Conservation (phyloP, 805 yeast genomes). For the Yarrowia sp. region DNA sequence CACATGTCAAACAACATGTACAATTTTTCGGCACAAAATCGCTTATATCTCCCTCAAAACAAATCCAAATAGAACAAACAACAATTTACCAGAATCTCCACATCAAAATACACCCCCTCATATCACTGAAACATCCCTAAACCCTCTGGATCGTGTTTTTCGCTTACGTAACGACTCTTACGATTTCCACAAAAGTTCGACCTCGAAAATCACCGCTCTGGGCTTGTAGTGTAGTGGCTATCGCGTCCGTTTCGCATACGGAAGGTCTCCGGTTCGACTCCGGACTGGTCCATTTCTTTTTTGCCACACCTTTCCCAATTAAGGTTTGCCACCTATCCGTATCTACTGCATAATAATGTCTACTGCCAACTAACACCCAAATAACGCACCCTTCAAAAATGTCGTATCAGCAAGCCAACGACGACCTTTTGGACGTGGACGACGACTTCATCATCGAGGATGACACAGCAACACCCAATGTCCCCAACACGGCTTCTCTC, state of each 20-base stretch:
- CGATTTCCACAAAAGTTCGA: background rate
- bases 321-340: conserved; percentile 10
- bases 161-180: background rate
- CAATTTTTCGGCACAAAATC: background rate
- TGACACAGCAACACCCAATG: background rate
- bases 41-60: too few relatives aligned
- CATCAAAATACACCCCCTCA: too few relatives aligned
- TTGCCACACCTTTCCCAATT: background rate
- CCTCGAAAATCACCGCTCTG: conserved; percentile 5
- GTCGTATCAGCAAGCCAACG: conserved; percentile 23
- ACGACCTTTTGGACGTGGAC: conserved; percentile 17
- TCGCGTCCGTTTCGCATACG: conserved; percentile 42
- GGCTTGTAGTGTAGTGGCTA: conserved; percentile 41
- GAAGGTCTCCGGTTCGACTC: conserved; percentile 42
- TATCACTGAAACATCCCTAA: too few relatives aligned
- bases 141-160: background rate
- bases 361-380: background rate
- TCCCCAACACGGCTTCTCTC: conserved; percentile 27
- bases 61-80: background rate
- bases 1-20: background rate
- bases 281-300: conserved; percentile 39
- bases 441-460: conserved; percentile 26
- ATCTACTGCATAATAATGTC: background rate
- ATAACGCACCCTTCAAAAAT: conserved; percentile 1
- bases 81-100: background rate